Evolutionary conservation across 108 stramenopile genomes (phyloP), one percentile per base, ranked within the genome.

Genomic region (Skeletonema marinoi): DNA sequence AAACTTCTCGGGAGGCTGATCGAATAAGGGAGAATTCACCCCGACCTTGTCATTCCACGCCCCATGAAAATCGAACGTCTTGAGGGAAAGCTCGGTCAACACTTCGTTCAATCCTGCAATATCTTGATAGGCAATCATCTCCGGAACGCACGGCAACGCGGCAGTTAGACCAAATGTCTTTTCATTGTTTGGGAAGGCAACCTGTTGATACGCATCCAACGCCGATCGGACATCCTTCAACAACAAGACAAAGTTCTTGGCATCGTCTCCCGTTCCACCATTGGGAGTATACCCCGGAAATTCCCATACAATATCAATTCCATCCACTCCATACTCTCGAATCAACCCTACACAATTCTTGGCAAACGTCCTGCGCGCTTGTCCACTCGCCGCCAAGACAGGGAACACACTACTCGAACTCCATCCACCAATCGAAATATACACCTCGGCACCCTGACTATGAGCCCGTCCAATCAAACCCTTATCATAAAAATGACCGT

Each of bases 41-140:
- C 83, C 83, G 38, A 76, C 71, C 3, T 68, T 67, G 42, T 25
- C 21, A 42, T 83, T 72, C 78, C 78, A 84, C 12, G 75, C 58
- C 0, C 83, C 83, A 62, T 69, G 66, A 25, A 84, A 81, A 51
- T 84, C 83, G 56, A 81, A 84, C 0, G 60, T 54, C 83, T 81
- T 84, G 11, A 84, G 73, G 70, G 74, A 75, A n/a, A 67, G 74
- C 33, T 84, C 83, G 0, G 66, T 58, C 10, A 84, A 70, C 6
- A 72, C 30, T 65, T 39, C 39, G 4, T 60, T 32, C 25, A 84
- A 32, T 17, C 71, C 70, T 8, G 21, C 44, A 7, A 84, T 75
- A 33, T 84, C 83, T 44, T 81, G 70, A 51, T 81, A 77, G 21
- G 32, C 58, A 54, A 84, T 71, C 30, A 74, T 69, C 2, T 51